phyloP scores from a whole-genome alignment of 176 grass and related monocot species.

The Aegilops speltoides region DNA sequence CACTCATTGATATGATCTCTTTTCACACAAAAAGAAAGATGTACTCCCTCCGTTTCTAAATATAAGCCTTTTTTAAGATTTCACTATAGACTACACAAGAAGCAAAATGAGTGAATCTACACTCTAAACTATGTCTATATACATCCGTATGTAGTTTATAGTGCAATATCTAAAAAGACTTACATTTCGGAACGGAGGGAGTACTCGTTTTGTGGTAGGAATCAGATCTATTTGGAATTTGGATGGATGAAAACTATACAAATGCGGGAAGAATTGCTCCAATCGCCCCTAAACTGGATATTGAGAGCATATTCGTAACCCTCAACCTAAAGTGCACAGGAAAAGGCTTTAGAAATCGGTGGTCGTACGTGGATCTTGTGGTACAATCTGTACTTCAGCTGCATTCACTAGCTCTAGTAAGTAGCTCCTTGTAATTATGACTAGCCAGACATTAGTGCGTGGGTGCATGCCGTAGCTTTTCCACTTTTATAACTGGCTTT shows the following conservation, averaged over 20 bases:
- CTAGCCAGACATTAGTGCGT: constrained; percentile 11
- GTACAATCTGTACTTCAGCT: constrained; percentile 42
- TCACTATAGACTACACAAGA: too few species aligned
- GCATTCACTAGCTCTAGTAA: neutral
- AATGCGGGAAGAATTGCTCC: neutral
- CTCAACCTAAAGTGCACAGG: constrained; percentile 8
- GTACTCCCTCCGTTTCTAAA: too few species aligned
- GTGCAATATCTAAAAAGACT: too few species aligned
- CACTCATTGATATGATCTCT: too few species aligned
- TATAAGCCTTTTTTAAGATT: too few species aligned
- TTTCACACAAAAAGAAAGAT: too few species aligned
- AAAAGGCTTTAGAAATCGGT: neutral
- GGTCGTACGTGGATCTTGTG: constrained; percentile 15
- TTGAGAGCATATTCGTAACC: constrained; percentile 23
- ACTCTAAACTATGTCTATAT: too few species aligned
- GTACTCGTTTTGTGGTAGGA: too few species aligned
- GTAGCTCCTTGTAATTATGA: neutral
- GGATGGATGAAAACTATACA: neutral
- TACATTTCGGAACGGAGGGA: too few species aligned
- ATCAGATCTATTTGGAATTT: neutral
- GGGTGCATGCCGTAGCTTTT: constrained; percentile 4
- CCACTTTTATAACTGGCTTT: neutral
- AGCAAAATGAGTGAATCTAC: too few species aligned
- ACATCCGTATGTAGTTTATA: too few species aligned
- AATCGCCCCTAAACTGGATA: constrained; percentile 12